Evolutionary conservation across 805 yeast species (phyloP).

Genomic region (Yamadazyma ubonensis): DNA sequence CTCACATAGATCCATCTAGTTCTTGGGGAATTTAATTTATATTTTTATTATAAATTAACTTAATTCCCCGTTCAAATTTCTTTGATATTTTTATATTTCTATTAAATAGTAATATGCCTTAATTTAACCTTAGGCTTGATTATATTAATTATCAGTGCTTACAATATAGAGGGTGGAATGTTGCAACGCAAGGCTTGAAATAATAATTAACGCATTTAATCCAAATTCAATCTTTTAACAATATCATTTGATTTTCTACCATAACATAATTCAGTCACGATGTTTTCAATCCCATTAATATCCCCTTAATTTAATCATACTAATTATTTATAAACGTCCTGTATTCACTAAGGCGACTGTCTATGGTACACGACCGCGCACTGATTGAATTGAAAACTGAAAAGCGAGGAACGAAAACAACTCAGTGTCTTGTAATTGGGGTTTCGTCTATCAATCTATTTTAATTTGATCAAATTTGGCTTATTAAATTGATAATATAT

Average conservation of each 20-base stretch:
- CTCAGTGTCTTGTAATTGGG: conserved; percentile 1
- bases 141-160: too few relatives aligned
- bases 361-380: conserved; percentile 1
- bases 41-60: conserved; percentile 1
- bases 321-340: too few relatives aligned
- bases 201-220: too few relatives aligned
- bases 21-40: conserved; percentile 1
- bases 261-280: too few relatives aligned
- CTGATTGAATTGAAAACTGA: neutral
- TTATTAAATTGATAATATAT: neutral
- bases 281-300: too few relatives aligned
- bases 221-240: too few relatives aligned
- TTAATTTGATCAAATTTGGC: neutral
- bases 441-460: neutral
- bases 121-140: neutral
- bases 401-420: conserved; percentile 2
- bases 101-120: neutral
- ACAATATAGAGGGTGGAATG: too few relatives aligned
- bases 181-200: too few relatives aligned
- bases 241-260: too few relatives aligned
- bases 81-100: neutral
- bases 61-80: neutral
- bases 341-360: too few relatives aligned
- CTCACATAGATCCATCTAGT: neutral
- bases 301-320: too few relatives aligned